A percentile compares a stretch with the other conserved stretches of the same genome.
phyloP scores from a whole-genome alignment of 1,284 basidiomycete genomes.

The Kwoniella shivajii region DNA sequence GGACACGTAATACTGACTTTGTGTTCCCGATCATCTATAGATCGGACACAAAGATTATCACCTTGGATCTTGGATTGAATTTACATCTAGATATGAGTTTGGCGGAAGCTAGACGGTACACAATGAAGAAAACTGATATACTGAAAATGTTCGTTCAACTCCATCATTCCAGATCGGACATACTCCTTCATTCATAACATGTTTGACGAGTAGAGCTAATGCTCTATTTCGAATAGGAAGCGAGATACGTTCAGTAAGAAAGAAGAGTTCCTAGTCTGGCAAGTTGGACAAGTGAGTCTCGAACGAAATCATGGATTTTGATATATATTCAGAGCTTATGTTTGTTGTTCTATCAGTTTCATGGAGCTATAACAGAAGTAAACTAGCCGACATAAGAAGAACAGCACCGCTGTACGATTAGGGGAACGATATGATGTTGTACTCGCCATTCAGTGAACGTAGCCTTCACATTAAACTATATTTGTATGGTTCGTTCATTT shows the following conservation, averaged over 20 bases:
- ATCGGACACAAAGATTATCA: slow-evolving; percentile 24
- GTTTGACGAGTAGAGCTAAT: too few relatives aligned
- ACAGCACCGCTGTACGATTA: too few relatives aligned
- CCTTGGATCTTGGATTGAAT: slow-evolving; percentile 42
- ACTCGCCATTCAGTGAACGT: too few relatives aligned
- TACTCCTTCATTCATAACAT: too few relatives aligned
- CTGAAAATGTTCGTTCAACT: slow-evolving; percentile 29
- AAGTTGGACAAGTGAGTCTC: slow-evolving; percentile 37
- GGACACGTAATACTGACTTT: background rate
- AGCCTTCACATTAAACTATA: too few relatives aligned
- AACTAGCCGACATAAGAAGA: too few relatives aligned
- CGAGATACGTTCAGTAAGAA: slow-evolving; percentile 18
- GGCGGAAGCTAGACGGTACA: slow-evolving; percentile 25
- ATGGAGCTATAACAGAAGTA: slow-evolving; percentile 4
- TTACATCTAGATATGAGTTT: slow-evolving; percentile 35
- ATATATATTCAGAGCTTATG: background rate
- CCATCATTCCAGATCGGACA: too few relatives aligned
- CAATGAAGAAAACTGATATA: slow-evolving; percentile 22
- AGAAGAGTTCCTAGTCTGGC: slow-evolving; percentile 37
- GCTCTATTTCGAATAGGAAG: slow-evolving; percentile 7
- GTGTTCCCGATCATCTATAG: slow-evolving; percentile 12
- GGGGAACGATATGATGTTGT: too few relatives aligned
- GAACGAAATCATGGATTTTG: background rate
- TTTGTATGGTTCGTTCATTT: too few relatives aligned
- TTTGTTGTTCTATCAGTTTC: background rate